Percentiles rank a stretch among this genome's conserved stretches.
Conservation (phyloP, 2,329 filamentous ascomycete genomes). For the Aspergillus sergii region DNA sequence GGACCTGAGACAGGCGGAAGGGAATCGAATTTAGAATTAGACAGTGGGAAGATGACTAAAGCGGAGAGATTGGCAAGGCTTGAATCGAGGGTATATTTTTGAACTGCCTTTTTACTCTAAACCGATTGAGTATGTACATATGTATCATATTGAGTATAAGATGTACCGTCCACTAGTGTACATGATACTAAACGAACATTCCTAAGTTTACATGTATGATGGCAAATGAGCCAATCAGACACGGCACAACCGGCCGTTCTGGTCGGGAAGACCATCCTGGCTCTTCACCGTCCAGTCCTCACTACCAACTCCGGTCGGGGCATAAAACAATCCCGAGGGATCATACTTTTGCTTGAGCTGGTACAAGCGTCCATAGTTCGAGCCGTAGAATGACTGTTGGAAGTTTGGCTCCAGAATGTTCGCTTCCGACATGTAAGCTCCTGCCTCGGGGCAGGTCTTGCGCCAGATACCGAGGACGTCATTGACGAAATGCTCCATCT, state of each 20-base stretch:
- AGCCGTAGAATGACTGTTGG: conserved; percentile 34
- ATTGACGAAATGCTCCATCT: conserved; percentile 26
- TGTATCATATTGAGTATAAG: neutral
- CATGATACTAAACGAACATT: neutral
- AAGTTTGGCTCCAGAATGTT: conserved; percentile 44
- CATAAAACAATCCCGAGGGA: conserved; percentile 53
- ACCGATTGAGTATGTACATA: neutral
- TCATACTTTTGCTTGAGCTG: conserved; percentile 58
- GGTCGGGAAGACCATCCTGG: conserved; percentile 29
- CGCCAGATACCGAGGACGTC: conserved; percentile 27
- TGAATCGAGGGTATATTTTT: conserved; percentile 9
- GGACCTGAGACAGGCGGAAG: neutral
- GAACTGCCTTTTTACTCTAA: neutral
- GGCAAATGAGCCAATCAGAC: too few relatives aligned
- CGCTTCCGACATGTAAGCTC: conserved; percentile 51
- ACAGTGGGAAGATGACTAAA: neutral
- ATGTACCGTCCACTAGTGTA: neutral
- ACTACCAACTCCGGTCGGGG: conserved; percentile 54
- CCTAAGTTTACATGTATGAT: neutral
- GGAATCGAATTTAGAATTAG: neutral
- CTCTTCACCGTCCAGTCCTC: conserved; percentile 52
- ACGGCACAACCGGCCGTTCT: conserved; percentile 48
- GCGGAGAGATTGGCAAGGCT: conserved; percentile 3
- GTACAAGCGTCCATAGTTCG: conserved; percentile 30
- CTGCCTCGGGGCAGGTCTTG: conserved; percentile 25